phyloP scores from a whole-genome alignment of 257 asterid species.

The Nicotiana knightiana region DNA sequence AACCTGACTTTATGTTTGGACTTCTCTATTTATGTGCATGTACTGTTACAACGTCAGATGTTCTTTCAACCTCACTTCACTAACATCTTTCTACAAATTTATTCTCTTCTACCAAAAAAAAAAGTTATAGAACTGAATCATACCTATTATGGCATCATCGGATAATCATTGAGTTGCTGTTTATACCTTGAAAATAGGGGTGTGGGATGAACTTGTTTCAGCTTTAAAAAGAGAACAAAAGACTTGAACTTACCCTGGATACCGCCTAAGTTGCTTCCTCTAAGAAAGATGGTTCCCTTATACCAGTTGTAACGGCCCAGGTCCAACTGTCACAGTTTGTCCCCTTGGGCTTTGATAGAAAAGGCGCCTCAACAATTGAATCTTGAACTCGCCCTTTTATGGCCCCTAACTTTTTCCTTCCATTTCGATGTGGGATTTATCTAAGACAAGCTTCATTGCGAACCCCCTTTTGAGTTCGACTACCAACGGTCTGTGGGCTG shows the following conservation, averaged over 20 bases:
- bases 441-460: neutral
- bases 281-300: neutral
- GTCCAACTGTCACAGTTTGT: neutral
- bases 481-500: neutral
- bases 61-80: neutral
- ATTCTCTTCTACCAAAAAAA: neutral
- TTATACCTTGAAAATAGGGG: neutral
- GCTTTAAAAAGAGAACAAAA: neutral
- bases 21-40: neutral
- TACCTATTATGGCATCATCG: neutral
- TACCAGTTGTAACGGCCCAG: neutral
- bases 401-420: neutral
- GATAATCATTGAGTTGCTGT: neutral
- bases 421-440: neutral
- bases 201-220: neutral
- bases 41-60: neutral
- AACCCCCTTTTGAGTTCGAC: neutral
- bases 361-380: neutral
- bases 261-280: neutral
- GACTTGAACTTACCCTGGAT: neutral
- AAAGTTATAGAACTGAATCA: neutral
- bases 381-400: neutral
- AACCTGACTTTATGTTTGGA: neutral
- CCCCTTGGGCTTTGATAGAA: neutral
- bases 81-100: neutral